A percentile compares a stretch with the other conserved stretches of the same genome.
phyloP scores from a whole-genome alignment of 139 green algal genomes.

The Zygnema cylindricum region DNA sequence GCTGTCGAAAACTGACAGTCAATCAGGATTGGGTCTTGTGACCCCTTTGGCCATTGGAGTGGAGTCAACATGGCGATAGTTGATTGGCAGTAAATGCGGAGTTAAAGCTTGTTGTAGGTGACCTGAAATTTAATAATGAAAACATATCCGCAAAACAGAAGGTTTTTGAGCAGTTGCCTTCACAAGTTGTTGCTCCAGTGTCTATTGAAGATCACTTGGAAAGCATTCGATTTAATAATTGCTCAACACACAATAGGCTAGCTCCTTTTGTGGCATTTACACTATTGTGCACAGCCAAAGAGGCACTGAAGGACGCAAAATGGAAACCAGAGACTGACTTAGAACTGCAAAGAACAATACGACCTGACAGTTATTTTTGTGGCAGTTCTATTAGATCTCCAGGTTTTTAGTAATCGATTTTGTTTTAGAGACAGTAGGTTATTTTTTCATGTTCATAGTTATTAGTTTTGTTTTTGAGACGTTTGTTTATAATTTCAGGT shows the following conservation, averaged over 20 bases:
- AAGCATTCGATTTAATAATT: constrained; percentile 15
- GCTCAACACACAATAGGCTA: constrained; percentile 8
- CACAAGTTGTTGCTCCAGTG: constrained; percentile 39
- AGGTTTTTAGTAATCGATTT: too few species aligned
- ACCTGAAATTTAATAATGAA: constrained; percentile 28
- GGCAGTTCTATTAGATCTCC: too few species aligned
- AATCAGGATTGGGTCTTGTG: constrained; percentile 50
- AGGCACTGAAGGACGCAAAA: constrained; percentile 49
- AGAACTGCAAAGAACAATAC: constrained; percentile 15
- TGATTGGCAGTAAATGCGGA: constrained; percentile 25
- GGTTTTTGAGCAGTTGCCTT: constrained; percentile 35
- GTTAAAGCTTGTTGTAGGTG: neutral
- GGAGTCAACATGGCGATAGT: constrained; percentile 15
- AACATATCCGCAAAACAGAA: neutral
- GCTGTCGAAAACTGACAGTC: neutral
- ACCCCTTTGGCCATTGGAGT: constrained; percentile 37
- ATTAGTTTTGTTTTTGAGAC: too few species aligned
- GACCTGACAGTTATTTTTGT: too few species aligned
- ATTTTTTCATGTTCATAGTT: too few species aligned
- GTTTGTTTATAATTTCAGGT: too few species aligned
- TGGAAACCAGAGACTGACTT: constrained; percentile 4
- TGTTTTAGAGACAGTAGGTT: too few species aligned
- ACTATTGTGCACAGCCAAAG: constrained; percentile 18
- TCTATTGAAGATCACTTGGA: neutral
- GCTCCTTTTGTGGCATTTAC: constrained; percentile 47